A percentile compares a stretch with the other conserved stretches of the same genome.
These are phyloP conservation scores for Aspergillus kassunensis DNA, from an alignment of 495 filamentous ascomycete species.

Conservation along the genomic window DNA sequence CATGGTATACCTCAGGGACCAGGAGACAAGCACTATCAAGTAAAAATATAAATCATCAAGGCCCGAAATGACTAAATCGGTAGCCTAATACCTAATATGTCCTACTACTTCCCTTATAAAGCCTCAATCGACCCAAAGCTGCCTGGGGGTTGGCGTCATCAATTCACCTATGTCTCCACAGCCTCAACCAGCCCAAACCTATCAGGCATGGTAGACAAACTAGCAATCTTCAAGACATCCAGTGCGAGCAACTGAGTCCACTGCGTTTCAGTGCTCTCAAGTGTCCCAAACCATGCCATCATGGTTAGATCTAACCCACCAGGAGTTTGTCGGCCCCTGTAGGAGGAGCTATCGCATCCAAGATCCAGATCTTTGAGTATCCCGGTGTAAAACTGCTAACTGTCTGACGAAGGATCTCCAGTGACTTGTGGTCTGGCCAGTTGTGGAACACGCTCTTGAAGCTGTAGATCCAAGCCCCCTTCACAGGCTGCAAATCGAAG, in stretches of 20 bases:
- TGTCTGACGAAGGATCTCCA: background rate
- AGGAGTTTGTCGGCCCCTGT: background rate
- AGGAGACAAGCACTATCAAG: too few relatives aligned
- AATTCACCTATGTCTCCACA: slow-evolving; percentile 9
- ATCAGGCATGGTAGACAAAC: slow-evolving; percentile 24
- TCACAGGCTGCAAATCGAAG: background rate
- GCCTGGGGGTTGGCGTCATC: too few relatives aligned
- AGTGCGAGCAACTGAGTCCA: slow-evolving; percentile 32
- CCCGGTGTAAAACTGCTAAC: background rate
- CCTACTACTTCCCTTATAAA: too few relatives aligned
- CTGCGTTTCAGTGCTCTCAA: slow-evolving; percentile 34
- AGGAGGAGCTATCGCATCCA: background rate
- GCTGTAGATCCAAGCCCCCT: background rate
- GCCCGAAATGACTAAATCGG: too few relatives aligned
- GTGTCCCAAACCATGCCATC: slow-evolving; percentile 14
- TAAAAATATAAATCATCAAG: too few relatives aligned
- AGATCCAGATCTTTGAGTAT: background rate
- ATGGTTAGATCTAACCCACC: background rate
- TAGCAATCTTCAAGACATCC: slow-evolving; percentile 61
- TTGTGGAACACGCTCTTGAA: background rate
- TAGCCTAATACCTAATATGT: too few relatives aligned
- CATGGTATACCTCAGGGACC: too few relatives aligned
- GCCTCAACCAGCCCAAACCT: slow-evolving; percentile 32
- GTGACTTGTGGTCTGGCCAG: background rate
- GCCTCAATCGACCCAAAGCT: too few relatives aligned